Conservation (phyloP, 768 basidiomycete species). For the Cubamyces sp. region DNA sequence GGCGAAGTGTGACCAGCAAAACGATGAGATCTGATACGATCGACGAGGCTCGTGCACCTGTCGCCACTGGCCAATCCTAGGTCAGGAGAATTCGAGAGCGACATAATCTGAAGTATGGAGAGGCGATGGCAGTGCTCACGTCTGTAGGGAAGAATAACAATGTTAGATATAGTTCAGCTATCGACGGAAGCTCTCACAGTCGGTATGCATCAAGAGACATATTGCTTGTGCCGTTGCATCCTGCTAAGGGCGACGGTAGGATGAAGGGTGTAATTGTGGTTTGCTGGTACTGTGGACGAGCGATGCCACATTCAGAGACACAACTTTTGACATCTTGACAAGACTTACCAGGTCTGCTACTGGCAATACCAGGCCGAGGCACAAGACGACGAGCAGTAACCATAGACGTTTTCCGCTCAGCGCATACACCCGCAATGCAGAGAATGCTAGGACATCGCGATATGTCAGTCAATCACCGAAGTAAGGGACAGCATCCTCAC, state of each 20-base stretch:
- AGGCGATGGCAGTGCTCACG: not conserved
- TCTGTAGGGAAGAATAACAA: not conserved
- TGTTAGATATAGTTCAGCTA: not conserved
- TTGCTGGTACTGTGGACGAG: not conserved
- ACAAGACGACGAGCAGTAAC: not conserved
- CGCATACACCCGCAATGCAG: constrained; percentile 8
- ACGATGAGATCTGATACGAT: constrained; percentile 6
- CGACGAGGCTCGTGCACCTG: constrained; percentile 3
- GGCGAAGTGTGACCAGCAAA: not conserved
- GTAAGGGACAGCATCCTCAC: not conserved
- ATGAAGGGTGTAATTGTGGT: not conserved
- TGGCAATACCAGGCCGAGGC: constrained; percentile 1
- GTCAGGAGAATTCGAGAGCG: not conserved
- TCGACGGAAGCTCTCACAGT: not conserved
- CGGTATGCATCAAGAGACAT: not conserved
- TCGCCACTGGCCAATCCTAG: not conserved
- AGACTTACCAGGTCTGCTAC: not conserved
- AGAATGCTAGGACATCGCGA: constrained; percentile 2
- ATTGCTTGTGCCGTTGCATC: not conserved
- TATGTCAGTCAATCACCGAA: not conserved
- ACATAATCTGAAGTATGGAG: not conserved
- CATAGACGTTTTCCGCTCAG: constrained; percentile 7
- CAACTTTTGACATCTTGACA: too few relatives aligned
- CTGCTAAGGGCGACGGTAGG: not conserved
- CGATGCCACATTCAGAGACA: not conserved